A percentile compares a stretch with the other conserved stretches of the same genome.
These are phyloP conservation scores for Leccinum arenicola DNA, from an alignment of 768 basidiomycete genomes.

Conservation along the genomic window DNA sequence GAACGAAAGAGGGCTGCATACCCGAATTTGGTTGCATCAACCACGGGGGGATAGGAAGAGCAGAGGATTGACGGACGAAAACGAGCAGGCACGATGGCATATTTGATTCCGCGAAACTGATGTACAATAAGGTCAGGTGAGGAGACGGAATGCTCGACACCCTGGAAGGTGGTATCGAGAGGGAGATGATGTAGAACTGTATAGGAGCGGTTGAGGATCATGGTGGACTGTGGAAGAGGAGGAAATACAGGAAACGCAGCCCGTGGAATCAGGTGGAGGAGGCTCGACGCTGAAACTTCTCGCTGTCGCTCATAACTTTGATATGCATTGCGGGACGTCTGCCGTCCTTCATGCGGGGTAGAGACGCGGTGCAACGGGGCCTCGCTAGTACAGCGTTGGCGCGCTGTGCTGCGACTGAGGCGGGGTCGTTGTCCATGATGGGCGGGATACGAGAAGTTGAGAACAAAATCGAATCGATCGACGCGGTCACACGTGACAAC, in stretches of 20 bases:
- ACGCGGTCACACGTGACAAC: too few relatives aligned
- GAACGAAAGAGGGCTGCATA: constrained; percentile 32
- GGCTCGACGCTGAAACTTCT: too few relatives aligned
- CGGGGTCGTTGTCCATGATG: constrained; percentile 25
- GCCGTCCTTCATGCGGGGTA: too few relatives aligned
- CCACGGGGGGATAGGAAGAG: constrained; percentile 52
- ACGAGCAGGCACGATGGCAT: constrained; percentile 68
- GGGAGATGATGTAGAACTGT: constrained; percentile 45
- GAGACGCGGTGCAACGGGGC: too few relatives aligned
- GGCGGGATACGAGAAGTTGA: too few relatives aligned
- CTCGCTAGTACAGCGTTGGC: too few relatives aligned
- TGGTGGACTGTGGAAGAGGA: constrained; percentile 11
- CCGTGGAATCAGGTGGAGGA: background rate
- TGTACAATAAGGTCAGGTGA: constrained; percentile 54
- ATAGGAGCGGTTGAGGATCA: constrained; percentile 29
- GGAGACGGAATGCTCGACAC: constrained; percentile 60
- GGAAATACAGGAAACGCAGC: background rate
- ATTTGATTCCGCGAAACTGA: constrained; percentile 78
- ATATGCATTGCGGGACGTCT: too few relatives aligned
- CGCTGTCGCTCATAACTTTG: too few relatives aligned
- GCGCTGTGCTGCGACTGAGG: too few relatives aligned
- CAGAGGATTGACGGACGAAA: constrained; percentile 71
- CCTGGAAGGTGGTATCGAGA: constrained; percentile 65
- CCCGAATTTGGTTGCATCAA: constrained; percentile 69
- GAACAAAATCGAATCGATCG: background rate